phyloP scores from a whole-genome alignment of 2,329 filamentous ascomycete species.

The Colletotrichum viniferum region DNA sequence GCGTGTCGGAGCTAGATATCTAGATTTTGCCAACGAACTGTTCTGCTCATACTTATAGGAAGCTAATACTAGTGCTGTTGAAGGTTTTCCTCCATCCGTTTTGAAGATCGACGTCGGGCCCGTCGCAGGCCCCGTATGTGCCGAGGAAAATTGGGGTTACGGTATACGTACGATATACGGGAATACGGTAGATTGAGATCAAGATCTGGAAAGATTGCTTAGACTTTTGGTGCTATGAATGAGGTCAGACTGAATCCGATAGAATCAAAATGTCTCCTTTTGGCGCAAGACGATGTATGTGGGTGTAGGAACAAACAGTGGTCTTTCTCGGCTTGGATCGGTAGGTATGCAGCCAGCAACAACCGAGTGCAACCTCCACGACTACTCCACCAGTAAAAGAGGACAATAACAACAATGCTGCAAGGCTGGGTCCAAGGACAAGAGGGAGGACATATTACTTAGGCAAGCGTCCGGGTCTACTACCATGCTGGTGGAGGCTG shows the following conservation, averaged over 20 bases:
- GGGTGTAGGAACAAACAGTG: too few species aligned
- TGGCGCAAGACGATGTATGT: too few species aligned
- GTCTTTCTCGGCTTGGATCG: too few species aligned
- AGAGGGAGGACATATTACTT: too few species aligned
- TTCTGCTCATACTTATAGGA: neutral
- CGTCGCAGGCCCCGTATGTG: neutral
- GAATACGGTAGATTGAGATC: neutral
- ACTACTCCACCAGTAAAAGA: too few species aligned
- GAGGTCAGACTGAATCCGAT: too few species aligned
- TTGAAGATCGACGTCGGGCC: neutral
- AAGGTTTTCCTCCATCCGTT: neutral
- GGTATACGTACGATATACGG: neutral
- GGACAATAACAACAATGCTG: fast-evolving
- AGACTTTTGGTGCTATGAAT: too few species aligned
- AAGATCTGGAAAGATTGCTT: neutral
- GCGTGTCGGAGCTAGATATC: neutral
- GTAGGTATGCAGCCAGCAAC: too few species aligned
- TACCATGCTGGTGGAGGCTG: too few species aligned
- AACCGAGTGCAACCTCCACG: too few species aligned
- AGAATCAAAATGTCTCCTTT: too few species aligned
- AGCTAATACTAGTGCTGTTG: neutral
- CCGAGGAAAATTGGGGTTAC: neutral
- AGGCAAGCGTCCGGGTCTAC: too few species aligned
- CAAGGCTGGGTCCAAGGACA: fast-evolving
- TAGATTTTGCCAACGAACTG: neutral